phyloP scores from a whole-genome alignment of 1,139 yeast species.

The Scheffersomyces illinoinensis region DNA sequence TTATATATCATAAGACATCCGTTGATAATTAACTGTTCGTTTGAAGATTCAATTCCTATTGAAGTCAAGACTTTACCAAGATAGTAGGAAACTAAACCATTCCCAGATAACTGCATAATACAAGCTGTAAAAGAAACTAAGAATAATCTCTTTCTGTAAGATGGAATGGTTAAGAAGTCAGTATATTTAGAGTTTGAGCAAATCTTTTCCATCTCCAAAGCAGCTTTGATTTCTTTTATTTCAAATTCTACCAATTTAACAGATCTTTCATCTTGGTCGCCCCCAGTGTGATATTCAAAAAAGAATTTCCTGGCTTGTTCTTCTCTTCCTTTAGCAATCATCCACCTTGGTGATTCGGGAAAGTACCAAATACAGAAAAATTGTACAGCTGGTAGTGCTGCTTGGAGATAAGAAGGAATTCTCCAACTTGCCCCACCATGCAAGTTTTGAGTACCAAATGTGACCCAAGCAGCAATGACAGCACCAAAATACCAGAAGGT shows the following conservation, averaged over 20 bases:
- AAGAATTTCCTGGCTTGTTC: conserved; percentile 36
- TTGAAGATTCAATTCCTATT: conserved; percentile 48
- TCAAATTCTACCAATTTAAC: conserved; percentile 43
- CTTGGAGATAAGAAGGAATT: conserved; percentile 50
- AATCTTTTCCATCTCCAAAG: conserved; percentile 36
- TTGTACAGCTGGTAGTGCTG: conserved; percentile 29
- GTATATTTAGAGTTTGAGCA: conserved; percentile 25
- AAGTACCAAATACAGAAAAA: conserved; percentile 31
- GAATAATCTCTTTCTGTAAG: conserved; percentile 49
- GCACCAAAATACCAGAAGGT: conserved; percentile 49
- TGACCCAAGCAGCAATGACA: conserved; percentile 54
- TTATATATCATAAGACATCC: conserved; percentile 46
- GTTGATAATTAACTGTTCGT: conserved; percentile 46
- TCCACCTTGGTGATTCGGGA: conserved; percentile 52
- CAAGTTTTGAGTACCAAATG: conserved; percentile 48
- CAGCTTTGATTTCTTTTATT: conserved; percentile 44
- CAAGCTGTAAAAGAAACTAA: conserved; percentile 32
- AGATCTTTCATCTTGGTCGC: conserved; percentile 28
- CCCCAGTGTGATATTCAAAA: conserved; percentile 42
- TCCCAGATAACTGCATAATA: conserved; percentile 52
- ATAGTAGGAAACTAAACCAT: conserved; percentile 54
- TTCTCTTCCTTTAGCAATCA: conserved; percentile 34
- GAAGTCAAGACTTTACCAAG: conserved; percentile 47
- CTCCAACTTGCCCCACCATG: conserved; percentile 39
- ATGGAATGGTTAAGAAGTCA: conserved; percentile 34